Evolutionary conservation across 306 rosid species (phyloP), one percentile per base, ranked within the genome.

Genomic region (Fragaria ananassa): DNA sequence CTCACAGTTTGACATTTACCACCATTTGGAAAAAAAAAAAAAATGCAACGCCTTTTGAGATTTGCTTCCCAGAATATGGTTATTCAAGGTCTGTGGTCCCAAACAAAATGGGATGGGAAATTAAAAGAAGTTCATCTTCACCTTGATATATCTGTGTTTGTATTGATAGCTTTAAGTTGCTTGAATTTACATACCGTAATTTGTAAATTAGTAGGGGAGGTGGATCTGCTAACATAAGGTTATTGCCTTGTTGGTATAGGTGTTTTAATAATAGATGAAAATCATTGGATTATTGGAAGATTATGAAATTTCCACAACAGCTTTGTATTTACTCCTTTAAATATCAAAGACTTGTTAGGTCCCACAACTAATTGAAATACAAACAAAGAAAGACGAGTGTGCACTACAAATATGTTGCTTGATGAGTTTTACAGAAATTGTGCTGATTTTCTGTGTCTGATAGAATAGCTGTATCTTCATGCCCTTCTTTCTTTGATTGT

Each of bases 161-260:
- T 31, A 37, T 65, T 29, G 74, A 75, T 72, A 66, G 75, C 83
- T 70, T 74, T 65, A 72, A 72, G 60, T 41, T 44, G 45, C 14
- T 39, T 2, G 68, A 57, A 17, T 61, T 4, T 71, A 47, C 10
- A 57, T 27, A 27, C 29, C 12, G 18, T 42, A 29, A 0, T 25
- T 25, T 13, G 60, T 31, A 14, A 7, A 57, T 46, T 54, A 34
- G 9, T 0, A 58, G 79, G 84, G 65, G 31, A 80, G 82, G 61
- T 62, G 51, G 37, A 83, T 82, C 83, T 73, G 72, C 62, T 74
- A n/a, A 17, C 73, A 56, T 35, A 60, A 21, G 61, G 56, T 37
- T 31, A 6, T 37, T 5, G 41, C 41, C 41, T 5, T 6, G 5
- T 47, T 76, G 34, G 58, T 25, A 27, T 74, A 3, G 10, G 58